Evolutionary conservation across 495 filamentous ascomycete genomes (phyloP).

Genomic region (Durotheca rogersii): DNA sequence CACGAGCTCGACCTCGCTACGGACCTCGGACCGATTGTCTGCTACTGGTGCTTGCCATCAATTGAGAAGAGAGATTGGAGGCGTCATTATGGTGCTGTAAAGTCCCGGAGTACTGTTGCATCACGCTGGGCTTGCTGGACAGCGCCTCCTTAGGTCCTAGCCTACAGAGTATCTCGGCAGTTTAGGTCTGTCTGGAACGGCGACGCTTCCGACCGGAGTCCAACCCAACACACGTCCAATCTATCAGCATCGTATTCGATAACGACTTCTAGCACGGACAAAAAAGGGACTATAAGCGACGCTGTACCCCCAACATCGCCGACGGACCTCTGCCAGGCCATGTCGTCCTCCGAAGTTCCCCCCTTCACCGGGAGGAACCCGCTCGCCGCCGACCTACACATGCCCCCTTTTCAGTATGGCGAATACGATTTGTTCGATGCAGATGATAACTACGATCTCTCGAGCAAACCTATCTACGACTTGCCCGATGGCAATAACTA

Average conservation of each 20-base stretch:
- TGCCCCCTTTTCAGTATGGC: constrained; percentile 14
- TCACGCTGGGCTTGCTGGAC: constrained; percentile 19
- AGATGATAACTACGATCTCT: constrained; percentile 7
- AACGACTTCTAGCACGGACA: constrained; percentile 1
- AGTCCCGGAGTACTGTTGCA: constrained; percentile 2
- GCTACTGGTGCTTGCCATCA: constrained; percentile 7
- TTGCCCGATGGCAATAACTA: constrained; percentile 8
- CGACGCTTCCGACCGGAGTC: not conserved
- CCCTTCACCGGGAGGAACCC: constrained; percentile 18
- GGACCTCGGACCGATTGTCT: not conserved
- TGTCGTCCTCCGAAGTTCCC: constrained; percentile 26
- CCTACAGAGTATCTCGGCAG: not conserved
- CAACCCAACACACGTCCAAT: constrained; percentile 1
- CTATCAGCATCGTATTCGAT: constrained; percentile 3
- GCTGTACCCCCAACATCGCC: not conserved
- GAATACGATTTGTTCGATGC: constrained; percentile 25
- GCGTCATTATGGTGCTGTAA: constrained; percentile 29
- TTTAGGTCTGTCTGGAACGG: constrained; percentile 1
- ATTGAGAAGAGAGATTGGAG: constrained; percentile 10
- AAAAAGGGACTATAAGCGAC: not conserved
- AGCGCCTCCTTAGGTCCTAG: not conserved
- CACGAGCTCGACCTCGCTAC: not conserved
- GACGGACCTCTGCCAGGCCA: constrained; percentile 7
- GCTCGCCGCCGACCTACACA: constrained; percentile 15
- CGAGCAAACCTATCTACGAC: constrained; percentile 10